Conservation (phyloP, 148 eudicot genomes). For the Persicaria maculosa region DNA sequence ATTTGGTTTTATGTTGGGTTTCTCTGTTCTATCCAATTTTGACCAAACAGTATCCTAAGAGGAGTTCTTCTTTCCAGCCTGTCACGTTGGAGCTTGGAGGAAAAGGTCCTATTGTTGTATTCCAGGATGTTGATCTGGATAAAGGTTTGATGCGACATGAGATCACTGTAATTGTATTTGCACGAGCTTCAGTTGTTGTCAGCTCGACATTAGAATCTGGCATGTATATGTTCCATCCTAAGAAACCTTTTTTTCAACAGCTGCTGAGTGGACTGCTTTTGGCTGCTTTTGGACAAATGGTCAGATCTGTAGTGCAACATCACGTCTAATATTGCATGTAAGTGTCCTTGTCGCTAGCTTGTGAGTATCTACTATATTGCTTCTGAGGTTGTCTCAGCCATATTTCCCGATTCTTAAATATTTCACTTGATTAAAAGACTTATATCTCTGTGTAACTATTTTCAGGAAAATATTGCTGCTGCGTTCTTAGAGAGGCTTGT, state of each 20-base stretch:
- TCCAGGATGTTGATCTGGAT: constrained; percentile 94
- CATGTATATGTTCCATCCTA: neutral
- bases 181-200: neutral
- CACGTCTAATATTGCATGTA: constrained; percentile 89
- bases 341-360: constrained; percentile 11
- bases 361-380: neutral
- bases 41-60: neutral
- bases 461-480: constrained; percentile 86
- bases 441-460: neutral
- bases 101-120: constrained; percentile 91
- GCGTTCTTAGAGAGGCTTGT: constrained; percentile 77
- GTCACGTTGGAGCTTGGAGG: constrained; percentile 98
- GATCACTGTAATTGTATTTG: neutral
- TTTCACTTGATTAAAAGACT: neutral
- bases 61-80: constrained; percentile 50
- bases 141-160: constrained; percentile 46
- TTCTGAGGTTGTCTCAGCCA: neutral
- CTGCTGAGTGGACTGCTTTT: constrained; percentile 94
- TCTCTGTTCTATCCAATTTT: neutral
- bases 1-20: neutral
- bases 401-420: neutral
- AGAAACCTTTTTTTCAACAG: constrained; percentile 29
- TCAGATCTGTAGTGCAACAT: constrained; percentile 99
- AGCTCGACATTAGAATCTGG: neutral
- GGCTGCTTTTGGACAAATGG: constrained; percentile 99